Evolutionary conservation across 2,329 filamentous ascomycete genomes (phyloP).

Genomic region (Trichophyton verrucosum): DNA sequence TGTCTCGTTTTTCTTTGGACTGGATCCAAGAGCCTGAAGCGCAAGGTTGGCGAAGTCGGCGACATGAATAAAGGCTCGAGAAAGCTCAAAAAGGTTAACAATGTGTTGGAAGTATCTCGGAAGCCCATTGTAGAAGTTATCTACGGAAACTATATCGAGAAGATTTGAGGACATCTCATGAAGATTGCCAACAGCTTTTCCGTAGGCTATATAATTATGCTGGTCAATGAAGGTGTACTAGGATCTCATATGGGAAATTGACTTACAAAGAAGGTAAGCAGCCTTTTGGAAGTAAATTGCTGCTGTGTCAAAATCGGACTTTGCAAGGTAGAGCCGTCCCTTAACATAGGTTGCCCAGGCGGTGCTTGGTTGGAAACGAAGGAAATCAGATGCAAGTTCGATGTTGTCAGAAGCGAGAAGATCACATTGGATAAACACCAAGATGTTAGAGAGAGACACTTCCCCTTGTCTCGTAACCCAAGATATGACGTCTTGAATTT

Average conservation of each 20-base stretch:
- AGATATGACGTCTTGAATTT: conserved; percentile 33
- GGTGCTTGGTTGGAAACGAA: conserved; percentile 50
- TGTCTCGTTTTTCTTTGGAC: conserved; percentile 21
- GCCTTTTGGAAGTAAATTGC: conserved; percentile 68
- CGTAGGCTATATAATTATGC: conserved; percentile 24
- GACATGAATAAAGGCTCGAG: conserved; percentile 65
- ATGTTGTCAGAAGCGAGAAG: conserved; percentile 55
- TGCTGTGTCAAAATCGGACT: conserved; percentile 61
- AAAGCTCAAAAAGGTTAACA: conserved; percentile 65
- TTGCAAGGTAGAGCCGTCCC: conserved; percentile 62
- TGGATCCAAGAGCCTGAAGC: conserved; percentile 47
- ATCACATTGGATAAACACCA: conserved; percentile 58
- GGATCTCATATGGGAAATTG: background rate
- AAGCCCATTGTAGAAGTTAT: conserved; percentile 56
- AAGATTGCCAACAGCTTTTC: conserved; percentile 34
- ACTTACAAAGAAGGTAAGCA: conserved; percentile 68
- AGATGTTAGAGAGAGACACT: conserved; percentile 43
- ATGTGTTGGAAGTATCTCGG: conserved; percentile 81
- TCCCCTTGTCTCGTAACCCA: conserved; percentile 42
- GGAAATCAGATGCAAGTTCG: conserved; percentile 51
- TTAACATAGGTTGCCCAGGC: conserved; percentile 64
- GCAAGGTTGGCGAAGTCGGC: conserved; percentile 70
- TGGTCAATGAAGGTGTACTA: conserved; percentile 2
- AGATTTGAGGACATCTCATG: conserved; percentile 45
- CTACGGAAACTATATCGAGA: conserved; percentile 62